Evolutionary conservation across 805 yeast species (phyloP).

Genomic region (Dipodascus albidus): DNA sequence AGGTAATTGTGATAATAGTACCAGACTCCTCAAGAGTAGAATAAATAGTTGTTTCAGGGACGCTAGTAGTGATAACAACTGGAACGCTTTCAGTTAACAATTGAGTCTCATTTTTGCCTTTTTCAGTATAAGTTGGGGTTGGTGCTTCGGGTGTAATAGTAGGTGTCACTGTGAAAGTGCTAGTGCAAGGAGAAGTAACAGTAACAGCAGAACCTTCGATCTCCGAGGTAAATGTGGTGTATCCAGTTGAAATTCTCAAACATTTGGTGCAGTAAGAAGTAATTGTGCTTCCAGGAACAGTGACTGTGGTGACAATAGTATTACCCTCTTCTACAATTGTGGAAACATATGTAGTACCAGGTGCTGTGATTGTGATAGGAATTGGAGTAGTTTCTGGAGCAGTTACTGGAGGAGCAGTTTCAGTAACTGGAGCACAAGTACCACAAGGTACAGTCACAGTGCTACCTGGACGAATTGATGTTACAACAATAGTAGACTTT

Average conservation of each 20-base stretch:
- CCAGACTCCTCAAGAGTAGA: neutral
- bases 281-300: neutral
- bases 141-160: neutral
- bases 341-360: neutral
- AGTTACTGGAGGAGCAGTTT: neutral
- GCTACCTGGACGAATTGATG: neutral
- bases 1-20: neutral
- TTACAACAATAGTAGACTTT: neutral
- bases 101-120: neutral
- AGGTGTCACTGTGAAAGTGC: neutral
- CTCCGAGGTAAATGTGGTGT: neutral
- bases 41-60: neutral
- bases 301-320: neutral
- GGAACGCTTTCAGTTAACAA: neutral
- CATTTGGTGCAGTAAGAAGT: neutral
- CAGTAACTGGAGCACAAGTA: neutral
- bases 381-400: neutral
- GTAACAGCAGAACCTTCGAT: neutral
- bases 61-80: constrained; percentile 1
- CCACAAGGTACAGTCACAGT: constrained; percentile 1
- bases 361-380: neutral
- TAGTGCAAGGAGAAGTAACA: neutral
- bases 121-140: neutral
- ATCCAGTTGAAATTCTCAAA: neutral
- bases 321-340: neutral